phyloP scores from a whole-genome alignment of 129 eudicot species.

The Pittosporum tobira region DNA sequence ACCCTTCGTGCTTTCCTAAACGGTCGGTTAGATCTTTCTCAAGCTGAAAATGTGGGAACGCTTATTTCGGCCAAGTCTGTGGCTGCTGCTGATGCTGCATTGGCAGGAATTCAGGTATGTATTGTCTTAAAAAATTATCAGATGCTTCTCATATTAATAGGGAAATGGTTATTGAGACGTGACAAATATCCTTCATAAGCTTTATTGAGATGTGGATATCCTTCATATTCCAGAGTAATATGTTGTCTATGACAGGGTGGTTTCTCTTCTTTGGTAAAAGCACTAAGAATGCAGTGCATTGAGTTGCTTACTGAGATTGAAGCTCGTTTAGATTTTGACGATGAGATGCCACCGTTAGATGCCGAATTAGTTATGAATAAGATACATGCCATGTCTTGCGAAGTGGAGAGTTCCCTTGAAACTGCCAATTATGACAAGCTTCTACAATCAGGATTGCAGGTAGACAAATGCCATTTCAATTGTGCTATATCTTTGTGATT shows the following conservation, averaged over 20 bases:
- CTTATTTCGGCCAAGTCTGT: constrained; percentile 79
- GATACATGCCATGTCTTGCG: constrained; percentile 50
- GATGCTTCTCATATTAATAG: background rate
- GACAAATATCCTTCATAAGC: background rate
- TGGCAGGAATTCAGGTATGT: constrained; percentile 84
- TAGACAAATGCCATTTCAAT: constrained; percentile 14
- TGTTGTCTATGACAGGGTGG: constrained; percentile 67
- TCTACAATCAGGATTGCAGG: constrained; percentile 94
- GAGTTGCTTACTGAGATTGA: constrained; percentile 94
- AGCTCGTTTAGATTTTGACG: constrained; percentile 97
- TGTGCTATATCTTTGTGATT: background rate
- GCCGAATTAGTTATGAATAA: constrained; percentile 29
- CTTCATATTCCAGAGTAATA: background rate
- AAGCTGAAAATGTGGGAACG: constrained; percentile 86
- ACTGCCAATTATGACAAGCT: constrained; percentile 92
- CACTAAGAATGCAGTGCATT: constrained; percentile 69
- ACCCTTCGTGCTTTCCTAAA: constrained; percentile 94
- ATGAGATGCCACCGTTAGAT: constrained; percentile 95
- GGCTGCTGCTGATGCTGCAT: constrained; percentile 97
- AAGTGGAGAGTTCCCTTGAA: constrained; percentile 67
- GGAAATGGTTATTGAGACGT: background rate
- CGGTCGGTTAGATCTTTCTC: constrained; percentile 93
- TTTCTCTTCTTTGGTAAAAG: constrained; percentile 76
- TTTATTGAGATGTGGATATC: background rate
- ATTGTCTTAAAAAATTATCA: background rate